Evolutionary conservation across 1,284 basidiomycete species (phyloP).

Genomic region (Apiotrichum akiyoshidainum): DNA sequence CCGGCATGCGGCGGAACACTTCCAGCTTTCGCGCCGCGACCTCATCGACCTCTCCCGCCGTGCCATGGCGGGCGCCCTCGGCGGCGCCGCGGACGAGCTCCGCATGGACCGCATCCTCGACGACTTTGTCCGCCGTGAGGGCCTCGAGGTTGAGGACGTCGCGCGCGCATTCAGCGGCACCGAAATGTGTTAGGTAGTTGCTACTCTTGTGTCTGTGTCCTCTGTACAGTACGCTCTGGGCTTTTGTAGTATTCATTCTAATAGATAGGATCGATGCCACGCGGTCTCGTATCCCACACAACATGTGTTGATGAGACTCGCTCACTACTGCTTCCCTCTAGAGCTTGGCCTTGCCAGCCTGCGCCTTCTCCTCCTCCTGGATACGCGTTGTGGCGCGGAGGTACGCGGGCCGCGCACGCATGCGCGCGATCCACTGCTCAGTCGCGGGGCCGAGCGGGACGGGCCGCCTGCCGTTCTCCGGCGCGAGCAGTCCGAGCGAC

Average conservation of each 20-base stretch:
- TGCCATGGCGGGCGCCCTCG: constrained; percentile 25
- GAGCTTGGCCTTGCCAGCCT: constrained; percentile 29
- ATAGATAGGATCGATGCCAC: no score
- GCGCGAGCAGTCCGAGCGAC: constrained; percentile 29
- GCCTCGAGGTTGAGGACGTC: constrained; percentile 2
- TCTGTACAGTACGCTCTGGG: no score
- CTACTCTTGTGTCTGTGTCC: background rate
- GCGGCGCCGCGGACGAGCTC: constrained; percentile 7
- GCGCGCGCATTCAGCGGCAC: background rate
- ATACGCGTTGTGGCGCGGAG: constrained; percentile 23
- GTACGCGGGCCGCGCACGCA: constrained; percentile 22
- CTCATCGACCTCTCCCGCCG: constrained; percentile 23
- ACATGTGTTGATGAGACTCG: no score
- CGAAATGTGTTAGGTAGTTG: background rate
- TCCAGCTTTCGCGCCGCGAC: constrained; percentile 21
- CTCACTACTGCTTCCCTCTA: constrained; percentile 1
- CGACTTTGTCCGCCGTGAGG: constrained; percentile 11
- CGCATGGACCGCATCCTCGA: constrained; percentile 5
- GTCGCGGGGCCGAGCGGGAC: constrained; percentile 29
- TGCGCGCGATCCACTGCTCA: constrained; percentile 25
- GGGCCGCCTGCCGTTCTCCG: constrained; percentile 21
- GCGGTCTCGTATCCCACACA: no score
- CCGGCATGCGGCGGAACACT: constrained; percentile 26
- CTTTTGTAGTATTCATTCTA: no score
- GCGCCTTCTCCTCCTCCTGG: constrained; percentile 29